These are phyloP conservation scores for Clavariopsis aquatica DNA, from an alignment of 495 filamentous ascomycete species.

Conservation along the genomic window DNA sequence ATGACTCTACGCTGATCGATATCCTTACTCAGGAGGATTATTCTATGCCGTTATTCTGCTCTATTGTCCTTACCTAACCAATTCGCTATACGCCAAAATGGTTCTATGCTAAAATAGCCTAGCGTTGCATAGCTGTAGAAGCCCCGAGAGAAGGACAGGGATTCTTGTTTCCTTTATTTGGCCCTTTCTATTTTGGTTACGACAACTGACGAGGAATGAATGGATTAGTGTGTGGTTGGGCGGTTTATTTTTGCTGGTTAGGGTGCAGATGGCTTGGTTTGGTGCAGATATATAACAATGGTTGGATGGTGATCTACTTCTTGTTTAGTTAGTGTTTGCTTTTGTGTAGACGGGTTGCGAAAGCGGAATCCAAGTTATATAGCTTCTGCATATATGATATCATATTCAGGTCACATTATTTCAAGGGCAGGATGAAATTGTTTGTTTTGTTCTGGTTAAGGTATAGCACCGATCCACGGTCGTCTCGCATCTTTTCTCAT, in stretches of 20 bases:
- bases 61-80: too few relatives aligned
- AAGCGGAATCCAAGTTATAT: not conserved
- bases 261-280: not conserved
- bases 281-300: not conserved
- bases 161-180: too few relatives aligned
- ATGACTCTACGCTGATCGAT: not conserved
- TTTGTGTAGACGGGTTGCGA: not conserved
- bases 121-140: too few relatives aligned
- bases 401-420: not conserved
- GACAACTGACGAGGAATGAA: not conserved
- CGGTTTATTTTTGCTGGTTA: slow-evolving; percentile 1
- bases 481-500: too few relatives aligned
- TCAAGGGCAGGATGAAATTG: too few relatives aligned
- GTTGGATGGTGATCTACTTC: not conserved
- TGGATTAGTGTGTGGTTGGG: not conserved
- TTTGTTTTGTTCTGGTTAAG: too few relatives aligned
- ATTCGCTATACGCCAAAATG: too few relatives aligned
- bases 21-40: not conserved
- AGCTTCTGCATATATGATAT: not conserved
- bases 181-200: not conserved
- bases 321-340: not conserved
- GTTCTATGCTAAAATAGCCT: too few relatives aligned
- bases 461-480: too few relatives aligned
- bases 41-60: not conserved
- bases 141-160: too few relatives aligned